Base-by-base conservation (phyloP, 768 basidiomycete genomes). In the Podaxis sp. region DNA sequence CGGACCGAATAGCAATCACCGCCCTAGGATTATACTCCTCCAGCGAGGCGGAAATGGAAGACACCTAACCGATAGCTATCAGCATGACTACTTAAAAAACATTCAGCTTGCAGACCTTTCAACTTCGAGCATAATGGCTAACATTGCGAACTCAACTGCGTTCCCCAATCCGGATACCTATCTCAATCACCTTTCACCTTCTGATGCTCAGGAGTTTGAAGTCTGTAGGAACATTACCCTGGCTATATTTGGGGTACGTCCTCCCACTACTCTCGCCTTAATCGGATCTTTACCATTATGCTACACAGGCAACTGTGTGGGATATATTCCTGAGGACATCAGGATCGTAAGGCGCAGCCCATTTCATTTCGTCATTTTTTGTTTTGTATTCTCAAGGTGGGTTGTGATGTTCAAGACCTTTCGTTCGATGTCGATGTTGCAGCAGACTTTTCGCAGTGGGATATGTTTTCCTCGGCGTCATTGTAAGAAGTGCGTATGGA, bases 341-440 rank as follows among this genome's bases (percentile, higher is more conserved):
- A 30, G 30, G 11, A 22, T 60, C 22, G 30, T 52, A 12, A 20
- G n/a, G 17, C 44, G 59, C 2, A 20, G 28, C 22, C 33, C 20
- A 11, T 24, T 59, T 28, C 49, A 22, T 10, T 49, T 26, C 33
- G 20, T 30, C 41, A 37, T 33, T 11, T 28, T 59, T 30, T 48
- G 44, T 59, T 48, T 59, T 26, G 36, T 59, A 48, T 59, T 59
- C 26, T 30, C 58, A 44, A 46, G 41, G 33, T 59, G 10, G 13
- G 41, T 59, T 15, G 7, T 20, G 20, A 10, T 17, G 30, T 22
- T 3, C 36, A 26, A 53, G 52, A n/a, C 17, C 2, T 30, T 60
- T 60, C 5, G 60, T 36, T 17, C 1, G 2, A 44, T 7, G 12
- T 22, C 28, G 12, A 7, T 30, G 28, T 30, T 30, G 28, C 28